Evolutionary conservation across 495 filamentous ascomycete species (phyloP).

Genomic region (Niebla homalea): DNA sequence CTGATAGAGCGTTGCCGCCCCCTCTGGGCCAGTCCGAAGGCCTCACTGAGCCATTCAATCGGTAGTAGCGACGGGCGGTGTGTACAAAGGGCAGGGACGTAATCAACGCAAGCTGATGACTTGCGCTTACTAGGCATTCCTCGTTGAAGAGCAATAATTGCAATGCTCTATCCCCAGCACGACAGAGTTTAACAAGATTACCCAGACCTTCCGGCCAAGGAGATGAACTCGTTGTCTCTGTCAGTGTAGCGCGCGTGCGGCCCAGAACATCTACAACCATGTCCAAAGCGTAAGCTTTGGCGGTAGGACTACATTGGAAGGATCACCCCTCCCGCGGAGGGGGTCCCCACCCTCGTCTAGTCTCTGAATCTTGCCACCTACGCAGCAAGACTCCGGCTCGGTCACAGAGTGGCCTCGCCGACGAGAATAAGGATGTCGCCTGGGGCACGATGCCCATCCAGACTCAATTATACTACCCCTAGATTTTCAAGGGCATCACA

Average conservation of each 20-base stretch:
- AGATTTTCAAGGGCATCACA: slow-evolving; percentile 4
- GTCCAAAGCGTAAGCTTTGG: neutral
- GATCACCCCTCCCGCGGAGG: neutral
- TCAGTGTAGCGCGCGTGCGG: slow-evolving; percentile 61
- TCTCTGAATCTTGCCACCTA: neutral
- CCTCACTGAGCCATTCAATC: slow-evolving; percentile 65
- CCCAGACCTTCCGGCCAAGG: slow-evolving; percentile 57
- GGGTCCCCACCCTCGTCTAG: neutral
- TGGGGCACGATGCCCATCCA: neutral
- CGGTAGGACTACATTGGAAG: neutral
- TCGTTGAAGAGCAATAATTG: slow-evolving; percentile 71
- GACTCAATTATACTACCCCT: neutral
- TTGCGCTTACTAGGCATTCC: slow-evolving; percentile 63
- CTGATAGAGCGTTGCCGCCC: slow-evolving; percentile 49
- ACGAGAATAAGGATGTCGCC: too few species aligned
- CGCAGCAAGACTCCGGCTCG: too few species aligned
- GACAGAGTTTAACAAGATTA: slow-evolving; percentile 68
- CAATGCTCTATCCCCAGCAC: slow-evolving; percentile 67
- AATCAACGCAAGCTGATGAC: slow-evolving; percentile 63
- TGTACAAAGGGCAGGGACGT: slow-evolving; percentile 61
- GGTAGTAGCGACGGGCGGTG: slow-evolving; percentile 62
- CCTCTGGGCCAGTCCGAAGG: slow-evolving; percentile 52
- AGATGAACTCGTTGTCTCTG: slow-evolving; percentile 54
- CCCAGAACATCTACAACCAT: slow-evolving; percentile 47
- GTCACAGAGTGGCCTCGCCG: too few species aligned